A percentile compares a stretch with the other conserved stretches of the same genome.
Evolutionary conservation across 208 protist genomes (phyloP).

Genomic region (Sergeia podlipaevii): DNA sequence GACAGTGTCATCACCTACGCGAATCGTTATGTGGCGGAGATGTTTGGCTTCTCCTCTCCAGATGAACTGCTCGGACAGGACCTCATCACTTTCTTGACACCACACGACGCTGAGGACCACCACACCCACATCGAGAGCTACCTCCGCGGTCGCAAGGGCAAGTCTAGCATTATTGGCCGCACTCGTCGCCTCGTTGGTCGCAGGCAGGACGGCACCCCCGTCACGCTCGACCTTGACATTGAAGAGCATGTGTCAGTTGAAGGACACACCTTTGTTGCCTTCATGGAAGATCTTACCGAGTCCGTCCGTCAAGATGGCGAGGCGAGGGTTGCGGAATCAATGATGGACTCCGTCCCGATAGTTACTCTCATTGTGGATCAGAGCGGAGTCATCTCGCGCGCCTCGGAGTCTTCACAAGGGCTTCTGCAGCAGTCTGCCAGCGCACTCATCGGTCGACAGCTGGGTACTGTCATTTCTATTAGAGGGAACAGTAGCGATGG

Average conservation of each 20-base stretch:
- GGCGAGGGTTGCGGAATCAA: background rate
- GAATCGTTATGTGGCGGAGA: background rate
- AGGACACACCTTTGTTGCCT: constrained; percentile 8
- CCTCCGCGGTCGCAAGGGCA: constrained; percentile 4
- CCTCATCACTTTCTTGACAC: constrained; percentile 14
- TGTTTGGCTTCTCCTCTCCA: constrained; percentile 13
- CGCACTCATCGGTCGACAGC: too few species aligned
- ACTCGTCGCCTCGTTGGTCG: constrained; percentile 10
- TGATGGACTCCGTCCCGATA: background rate
- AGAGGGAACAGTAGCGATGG: too few species aligned
- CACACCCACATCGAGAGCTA: constrained; percentile 10
- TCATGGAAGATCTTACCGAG: constrained; percentile 14
- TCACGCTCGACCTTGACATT: constrained; percentile 9
- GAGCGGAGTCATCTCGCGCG: background rate
- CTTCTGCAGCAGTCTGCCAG: too few species aligned
- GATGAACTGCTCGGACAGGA: constrained; percentile 18
- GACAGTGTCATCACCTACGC: constrained; percentile 10
- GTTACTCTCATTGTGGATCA: background rate
- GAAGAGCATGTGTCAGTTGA: background rate
- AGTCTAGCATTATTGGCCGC: constrained; percentile 9
- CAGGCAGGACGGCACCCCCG: background rate
- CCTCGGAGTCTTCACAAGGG: constrained; percentile 1
- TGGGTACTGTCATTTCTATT: too few species aligned
- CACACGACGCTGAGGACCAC: constrained; percentile 8
- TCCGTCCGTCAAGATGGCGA: constrained; percentile 9